These are phyloP conservation scores for Kuraishia ogatae DNA, from an alignment of 805 yeast genomes.

Conservation along the genomic window DNA sequence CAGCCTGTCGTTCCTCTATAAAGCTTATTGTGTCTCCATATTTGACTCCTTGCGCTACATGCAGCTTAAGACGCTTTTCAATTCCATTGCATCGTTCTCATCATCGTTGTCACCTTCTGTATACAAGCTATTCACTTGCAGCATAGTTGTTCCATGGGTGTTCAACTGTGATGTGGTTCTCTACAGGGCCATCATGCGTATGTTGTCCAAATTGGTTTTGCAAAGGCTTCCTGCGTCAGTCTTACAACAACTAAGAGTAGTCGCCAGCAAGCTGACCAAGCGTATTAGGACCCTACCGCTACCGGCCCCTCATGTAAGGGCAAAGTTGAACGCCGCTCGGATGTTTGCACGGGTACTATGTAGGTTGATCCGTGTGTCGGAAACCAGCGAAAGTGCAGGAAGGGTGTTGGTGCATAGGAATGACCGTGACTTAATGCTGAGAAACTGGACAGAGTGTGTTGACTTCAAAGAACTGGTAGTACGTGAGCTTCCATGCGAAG, in stretches of 20 bases:
- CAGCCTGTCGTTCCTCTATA: constrained; percentile 51
- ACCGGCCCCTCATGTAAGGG: constrained; percentile 40
- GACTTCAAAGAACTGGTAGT: constrained; percentile 14
- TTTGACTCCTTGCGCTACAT: constrained; percentile 61
- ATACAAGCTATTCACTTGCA: constrained; percentile 44
- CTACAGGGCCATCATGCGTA: constrained; percentile 43
- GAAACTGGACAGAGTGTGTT: constrained; percentile 39
- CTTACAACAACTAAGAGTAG: constrained; percentile 42
- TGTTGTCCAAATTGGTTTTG: constrained; percentile 53
- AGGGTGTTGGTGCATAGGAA: constrained; percentile 6
- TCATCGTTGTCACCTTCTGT: constrained; percentile 53
- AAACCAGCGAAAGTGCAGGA: constrained; percentile 3
- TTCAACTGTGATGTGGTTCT: constrained; percentile 55
- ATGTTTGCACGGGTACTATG: constrained; percentile 11
- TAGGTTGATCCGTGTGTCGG: constrained; percentile 3
- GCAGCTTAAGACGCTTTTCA: constrained; percentile 53
- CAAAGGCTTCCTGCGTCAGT: constrained; percentile 53
- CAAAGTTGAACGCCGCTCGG: constrained; percentile 45
- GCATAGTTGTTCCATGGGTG: constrained; percentile 53
- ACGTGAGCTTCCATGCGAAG: constrained; percentile 6
- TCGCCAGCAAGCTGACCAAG: constrained; percentile 41
- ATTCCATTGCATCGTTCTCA: constrained; percentile 43
- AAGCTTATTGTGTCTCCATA: constrained; percentile 52
- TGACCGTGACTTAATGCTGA: constrained; percentile 36
- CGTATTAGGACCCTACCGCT: constrained; percentile 33